Base-by-base conservation (phyloP, 352 stramenopile genomes). In the Phytophthora foliorum region DNA sequence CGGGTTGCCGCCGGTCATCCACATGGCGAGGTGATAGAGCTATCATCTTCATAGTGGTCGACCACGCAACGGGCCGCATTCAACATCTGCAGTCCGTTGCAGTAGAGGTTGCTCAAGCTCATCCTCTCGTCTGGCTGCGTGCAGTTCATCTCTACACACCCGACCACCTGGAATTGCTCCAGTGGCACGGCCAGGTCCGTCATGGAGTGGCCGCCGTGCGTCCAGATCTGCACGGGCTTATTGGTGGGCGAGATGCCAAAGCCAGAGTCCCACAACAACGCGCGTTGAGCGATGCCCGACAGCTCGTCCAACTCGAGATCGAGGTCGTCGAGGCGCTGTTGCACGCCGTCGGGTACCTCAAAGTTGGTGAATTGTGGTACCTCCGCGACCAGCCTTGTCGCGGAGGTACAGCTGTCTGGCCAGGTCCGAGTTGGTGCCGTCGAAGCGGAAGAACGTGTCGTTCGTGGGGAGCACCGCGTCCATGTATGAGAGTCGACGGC, bases 351-450 rank as follows among this genome's bases (percentile, higher is more conserved):
- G 1, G 62, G 66, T 19, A 74, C 58, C 2, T 4, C 24, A 10
- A 72, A 61, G 29, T 21, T 63, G 21, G 31, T 21, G 44, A 67
- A 39, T 31, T 57, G 19, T n/a, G n/a, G n/a, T n/a, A n/a, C n/a
- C n/a, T n/a, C n/a, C n/a, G n/a, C n/a, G n/a, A n/a, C n/a, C 57
- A 1, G 44, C 69, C 46, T 73, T 59, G 24, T 45, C 44, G 3
- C 57, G 72, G 9, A 69, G 25, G 38, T 73, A 80, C 14, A 78
- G 39, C 32, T 80, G 73, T 24, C 57, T 57, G 2, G 73, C 73
- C 19, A 80, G 41, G 56, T 80, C 64, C 22, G 69, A 80, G 49
- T 72, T 77, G 42, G 69, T 63, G 32, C 72, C 72, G 27, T 80
- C 72, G 32, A 77, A 80, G 22, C 39, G 48, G 42, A 78, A 78